These are phyloP conservation scores for Mortierella antarctica DNA, from an alignment of 192 early-diverging fungal genomes.

Conservation along the genomic window DNA sequence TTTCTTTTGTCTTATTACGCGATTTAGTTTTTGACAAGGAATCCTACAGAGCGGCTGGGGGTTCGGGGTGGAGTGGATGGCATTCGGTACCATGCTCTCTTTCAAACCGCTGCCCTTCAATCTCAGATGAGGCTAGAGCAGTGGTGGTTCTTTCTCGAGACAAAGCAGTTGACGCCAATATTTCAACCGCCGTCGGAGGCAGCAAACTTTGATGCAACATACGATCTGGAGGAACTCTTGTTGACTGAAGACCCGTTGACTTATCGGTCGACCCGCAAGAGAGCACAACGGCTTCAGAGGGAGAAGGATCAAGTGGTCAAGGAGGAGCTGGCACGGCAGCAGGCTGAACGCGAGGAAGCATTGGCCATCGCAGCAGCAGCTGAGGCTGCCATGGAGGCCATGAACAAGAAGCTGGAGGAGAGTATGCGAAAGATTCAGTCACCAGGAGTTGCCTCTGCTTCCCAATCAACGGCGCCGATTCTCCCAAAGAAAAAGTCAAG, in stretches of 20 bases:
- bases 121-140: constrained; percentile 13
- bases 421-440: constrained; percentile 14
- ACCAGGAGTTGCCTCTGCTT: neutral
- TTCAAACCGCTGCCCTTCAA: constrained; percentile 38
- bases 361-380: constrained; percentile 4
- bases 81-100: constrained; percentile 59
- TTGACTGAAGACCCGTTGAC: constrained; percentile 75
- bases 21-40: constrained; percentile 27
- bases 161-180: constrained; percentile 54
- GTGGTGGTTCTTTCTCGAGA: constrained; percentile 59
- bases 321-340: constrained; percentile 32
- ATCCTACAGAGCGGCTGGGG: constrained; percentile 41
- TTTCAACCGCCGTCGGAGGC: constrained; percentile 59
- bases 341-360: constrained; percentile 31
- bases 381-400: constrained; percentile 32
- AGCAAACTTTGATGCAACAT: constrained; percentile 84
- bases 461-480: neutral
- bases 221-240: constrained; percentile 79
- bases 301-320: constrained; percentile 52
- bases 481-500: constrained; percentile 26
- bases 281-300: constrained; percentile 49
- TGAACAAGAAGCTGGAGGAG: constrained; percentile 40
- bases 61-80: constrained; percentile 22
- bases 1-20: neutral
- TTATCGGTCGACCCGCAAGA: constrained; percentile 38